A percentile compares a stretch with the other conserved stretches of the same genome.
phyloP scores from a whole-genome alignment of 441 rosid species.

The Biscutella laevigata region DNA sequence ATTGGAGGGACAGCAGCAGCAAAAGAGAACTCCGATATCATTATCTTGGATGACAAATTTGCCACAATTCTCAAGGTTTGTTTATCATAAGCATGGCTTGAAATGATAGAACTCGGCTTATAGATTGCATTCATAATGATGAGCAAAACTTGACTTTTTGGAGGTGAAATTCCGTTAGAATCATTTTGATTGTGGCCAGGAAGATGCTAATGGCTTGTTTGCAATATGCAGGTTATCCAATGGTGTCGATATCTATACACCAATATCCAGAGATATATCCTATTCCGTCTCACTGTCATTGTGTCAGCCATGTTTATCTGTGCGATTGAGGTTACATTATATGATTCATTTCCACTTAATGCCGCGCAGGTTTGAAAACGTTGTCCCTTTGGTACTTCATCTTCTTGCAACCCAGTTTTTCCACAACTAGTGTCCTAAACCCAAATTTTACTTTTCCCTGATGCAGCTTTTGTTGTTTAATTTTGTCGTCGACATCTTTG shows the following conservation, averaged over 20 bases:
- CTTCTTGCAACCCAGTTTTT: not conserved
- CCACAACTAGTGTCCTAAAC: not conserved
- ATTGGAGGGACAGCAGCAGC: slow-evolving; percentile 81
- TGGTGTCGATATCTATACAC: slow-evolving; percentile 87
- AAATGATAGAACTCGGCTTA: not conserved
- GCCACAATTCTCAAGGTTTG: slow-evolving; percentile 73
- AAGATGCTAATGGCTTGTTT: not conserved
- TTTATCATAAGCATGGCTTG: slow-evolving; percentile 1
- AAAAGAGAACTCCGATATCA: slow-evolving; percentile 72
- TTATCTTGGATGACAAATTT: slow-evolving; percentile 67
- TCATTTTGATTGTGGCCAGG: not conserved
- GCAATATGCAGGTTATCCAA: slow-evolving; percentile 48
- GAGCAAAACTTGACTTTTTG: slow-evolving; percentile 1
- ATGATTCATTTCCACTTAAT: slow-evolving; percentile 64
- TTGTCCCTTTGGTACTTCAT: slow-evolving; percentile 8
- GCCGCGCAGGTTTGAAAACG: slow-evolving; percentile 52
- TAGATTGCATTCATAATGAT: not conserved
- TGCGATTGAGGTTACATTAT: slow-evolving; percentile 55
- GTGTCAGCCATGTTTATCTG: slow-evolving; percentile 63
- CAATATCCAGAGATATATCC: slow-evolving; percentile 72
- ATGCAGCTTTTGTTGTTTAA: slow-evolving; percentile 67
- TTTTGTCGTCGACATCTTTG: slow-evolving; percentile 76
- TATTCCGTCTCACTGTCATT: slow-evolving; percentile 76
- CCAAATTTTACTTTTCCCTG: not conserved
- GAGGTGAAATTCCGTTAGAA: not conserved